These are phyloP conservation scores for Claviceps purpurea DNA, from an alignment of 2,329 filamentous ascomycete species.

Conservation along the genomic window DNA sequence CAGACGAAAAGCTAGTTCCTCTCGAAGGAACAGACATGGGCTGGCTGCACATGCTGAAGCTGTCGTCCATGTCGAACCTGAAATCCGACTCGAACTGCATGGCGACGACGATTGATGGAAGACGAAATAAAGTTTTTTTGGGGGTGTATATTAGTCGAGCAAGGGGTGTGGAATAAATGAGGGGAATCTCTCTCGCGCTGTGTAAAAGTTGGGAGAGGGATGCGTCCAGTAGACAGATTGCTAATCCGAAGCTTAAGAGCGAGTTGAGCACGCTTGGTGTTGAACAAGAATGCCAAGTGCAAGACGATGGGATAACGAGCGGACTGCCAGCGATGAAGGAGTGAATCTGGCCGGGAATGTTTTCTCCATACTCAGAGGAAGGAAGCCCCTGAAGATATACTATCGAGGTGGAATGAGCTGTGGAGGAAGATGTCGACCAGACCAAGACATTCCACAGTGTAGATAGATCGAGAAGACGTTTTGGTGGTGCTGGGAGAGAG, in stretches of 20 bases:
- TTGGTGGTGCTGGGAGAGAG: slow-evolving; percentile 13
- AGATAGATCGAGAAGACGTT: slow-evolving; percentile 21
- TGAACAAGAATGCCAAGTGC: slow-evolving; percentile 3
- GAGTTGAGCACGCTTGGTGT: background rate
- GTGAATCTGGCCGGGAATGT: slow-evolving; percentile 22
- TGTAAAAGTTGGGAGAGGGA: background rate
- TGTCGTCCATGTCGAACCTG: slow-evolving; percentile 26
- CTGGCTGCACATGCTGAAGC: slow-evolving; percentile 24
- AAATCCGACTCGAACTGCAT: slow-evolving; percentile 28
- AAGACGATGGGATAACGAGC: slow-evolving; percentile 2
- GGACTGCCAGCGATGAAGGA: slow-evolving; percentile 4
- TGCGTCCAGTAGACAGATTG: background rate
- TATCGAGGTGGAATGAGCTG: slow-evolving; percentile 23
- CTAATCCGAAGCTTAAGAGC: slow-evolving; percentile 1
- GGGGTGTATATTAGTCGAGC: background rate
- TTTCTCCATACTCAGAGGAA: slow-evolving; percentile 18
- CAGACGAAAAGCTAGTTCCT: slow-evolving; percentile 25
- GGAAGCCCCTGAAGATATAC: slow-evolving; percentile 29
- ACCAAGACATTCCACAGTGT: slow-evolving; percentile 22
- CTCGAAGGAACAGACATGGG: slow-evolving; percentile 22
- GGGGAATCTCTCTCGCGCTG: slow-evolving; percentile 1
- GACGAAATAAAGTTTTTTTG: background rate
- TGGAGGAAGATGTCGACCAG: slow-evolving; percentile 17
- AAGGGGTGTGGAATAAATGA: slow-evolving; percentile 1
- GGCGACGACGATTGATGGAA: slow-evolving; percentile 10